phyloP scores from a whole-genome alignment of 192 early-diverging fungal genomes.

The Coemansia sp. region DNA sequence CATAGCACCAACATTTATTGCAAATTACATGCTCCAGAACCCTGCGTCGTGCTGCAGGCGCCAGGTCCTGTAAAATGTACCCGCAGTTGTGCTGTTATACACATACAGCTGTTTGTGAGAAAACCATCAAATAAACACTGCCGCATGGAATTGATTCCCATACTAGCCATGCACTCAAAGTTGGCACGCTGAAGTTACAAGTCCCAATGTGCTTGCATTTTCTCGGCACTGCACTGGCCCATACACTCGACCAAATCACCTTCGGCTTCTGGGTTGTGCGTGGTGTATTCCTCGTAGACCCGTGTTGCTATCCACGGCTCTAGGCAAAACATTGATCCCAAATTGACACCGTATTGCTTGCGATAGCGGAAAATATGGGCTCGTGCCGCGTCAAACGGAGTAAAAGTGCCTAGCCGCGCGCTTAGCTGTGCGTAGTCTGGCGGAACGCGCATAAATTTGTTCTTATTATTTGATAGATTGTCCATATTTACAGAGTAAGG shows the following conservation, averaged over 20 bases:
- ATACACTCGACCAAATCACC: constrained; percentile 19
- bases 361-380: constrained; percentile 16
- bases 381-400: constrained; percentile 3
- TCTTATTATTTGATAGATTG: not conserved
- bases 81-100: constrained; percentile 10
- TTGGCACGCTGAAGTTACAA: constrained; percentile 11
- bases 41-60: constrained; percentile 16
- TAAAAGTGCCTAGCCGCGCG: constrained; percentile 1
- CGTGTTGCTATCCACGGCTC: constrained; percentile 19
- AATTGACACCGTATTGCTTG: constrained; percentile 16
- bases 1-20: constrained; percentile 4
- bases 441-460: not conserved
- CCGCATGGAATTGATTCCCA: constrained; percentile 16
- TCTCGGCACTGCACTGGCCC: not conserved
- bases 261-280: constrained; percentile 11
- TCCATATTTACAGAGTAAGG: not conserved
- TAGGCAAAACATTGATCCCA: constrained; percentile 18
- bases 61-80: constrained; percentile 17
- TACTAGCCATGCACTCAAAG: constrained; percentile 15
- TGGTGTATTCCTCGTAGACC: constrained; percentile 2
- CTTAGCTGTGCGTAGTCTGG: not conserved
- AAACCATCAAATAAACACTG: constrained; percentile 11
- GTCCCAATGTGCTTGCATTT: constrained; percentile 19
- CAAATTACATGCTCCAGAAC: constrained; percentile 20
- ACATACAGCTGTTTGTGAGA: not conserved